These are phyloP conservation scores for Fomes fomentarius DNA, from an alignment of 1,284 basidiomycete species.

Conservation along the genomic window DNA sequence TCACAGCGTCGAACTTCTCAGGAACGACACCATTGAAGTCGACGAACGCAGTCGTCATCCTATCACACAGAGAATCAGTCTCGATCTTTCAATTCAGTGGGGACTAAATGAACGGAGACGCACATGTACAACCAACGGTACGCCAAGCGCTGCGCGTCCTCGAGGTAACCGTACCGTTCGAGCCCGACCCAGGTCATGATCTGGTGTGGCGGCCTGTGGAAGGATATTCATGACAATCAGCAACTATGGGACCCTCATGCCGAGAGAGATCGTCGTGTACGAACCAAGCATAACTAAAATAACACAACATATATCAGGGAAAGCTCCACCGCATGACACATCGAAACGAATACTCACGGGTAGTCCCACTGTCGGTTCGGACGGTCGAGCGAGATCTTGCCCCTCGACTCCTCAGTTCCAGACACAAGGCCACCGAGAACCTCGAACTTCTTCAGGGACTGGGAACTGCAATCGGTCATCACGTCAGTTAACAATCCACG, in stretches of 20 bases:
- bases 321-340: constrained; percentile 19
- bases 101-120: constrained; percentile 34
- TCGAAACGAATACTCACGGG: constrained; percentile 64
- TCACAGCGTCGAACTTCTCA: constrained; percentile 98
- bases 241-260: no score
- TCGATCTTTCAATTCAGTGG: no score
- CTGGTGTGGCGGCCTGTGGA: constrained; percentile 97
- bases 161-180: constrained; percentile 93
- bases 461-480: constrained; percentile 52
- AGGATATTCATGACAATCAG: no score
- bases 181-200: constrained; percentile 98
- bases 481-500: constrained; percentile 9
- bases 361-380: constrained; percentile 99
- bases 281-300: constrained; percentile 64
- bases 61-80: no score
- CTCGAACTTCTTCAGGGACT: constrained; percentile 94
- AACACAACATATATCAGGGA: constrained; percentile 16
- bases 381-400: constrained; percentile 91
- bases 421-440: constrained; percentile 95
- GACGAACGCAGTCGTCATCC: constrained; percentile 91
- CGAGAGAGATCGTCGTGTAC: no score
- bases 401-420: constrained; percentile 95
- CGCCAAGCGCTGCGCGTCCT: constrained; percentile 91
- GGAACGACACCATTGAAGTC: constrained; percentile 98
- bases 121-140: constrained; percentile 98